These are phyloP conservation scores for Yamadazyma triangularis DNA, from an alignment of 1,139 yeast species.

Conservation along the genomic window DNA sequence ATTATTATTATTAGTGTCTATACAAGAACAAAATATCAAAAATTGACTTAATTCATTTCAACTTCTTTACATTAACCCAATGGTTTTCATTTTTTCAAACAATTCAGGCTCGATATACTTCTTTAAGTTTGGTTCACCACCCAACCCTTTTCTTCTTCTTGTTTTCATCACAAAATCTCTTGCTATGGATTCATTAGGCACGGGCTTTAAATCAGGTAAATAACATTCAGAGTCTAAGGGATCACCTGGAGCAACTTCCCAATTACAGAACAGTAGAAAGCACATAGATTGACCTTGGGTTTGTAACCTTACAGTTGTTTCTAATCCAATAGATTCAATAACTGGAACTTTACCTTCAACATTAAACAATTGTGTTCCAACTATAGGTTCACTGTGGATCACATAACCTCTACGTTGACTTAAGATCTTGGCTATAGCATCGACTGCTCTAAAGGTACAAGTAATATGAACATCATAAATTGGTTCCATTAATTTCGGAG, in stretches of 20 bases:
- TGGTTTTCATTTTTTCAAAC: slow-evolving; percentile 47
- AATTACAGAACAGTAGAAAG: slow-evolving; percentile 58
- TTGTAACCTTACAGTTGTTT: slow-evolving; percentile 73
- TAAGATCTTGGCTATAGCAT: slow-evolving; percentile 48
- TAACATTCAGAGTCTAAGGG: slow-evolving; percentile 67
- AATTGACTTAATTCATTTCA: no score
- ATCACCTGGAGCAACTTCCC: slow-evolving; percentile 88
- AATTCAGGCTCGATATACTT: slow-evolving; percentile 66
- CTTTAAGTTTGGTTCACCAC: slow-evolving; percentile 72
- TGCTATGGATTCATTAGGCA: slow-evolving; percentile 64
- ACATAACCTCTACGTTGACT: slow-evolving; percentile 61
- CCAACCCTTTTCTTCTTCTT: slow-evolving; percentile 76
- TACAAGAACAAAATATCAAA: no score
- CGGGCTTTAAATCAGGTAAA: slow-evolving; percentile 73
- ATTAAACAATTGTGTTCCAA: slow-evolving; percentile 68
- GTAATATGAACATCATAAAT: slow-evolving; percentile 59
- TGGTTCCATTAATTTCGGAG: slow-evolving; percentile 83
- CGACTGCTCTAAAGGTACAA: slow-evolving; percentile 45
- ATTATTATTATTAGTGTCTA: no score
- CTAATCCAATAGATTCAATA: slow-evolving; percentile 86
- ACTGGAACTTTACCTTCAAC: slow-evolving; percentile 74
- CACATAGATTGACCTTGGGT: slow-evolving; percentile 79
- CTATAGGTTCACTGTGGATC: slow-evolving; percentile 49
- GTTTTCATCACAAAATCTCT: slow-evolving; percentile 90
- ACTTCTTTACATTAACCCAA: slow-evolving; percentile 32